These are phyloP conservation scores for Aegilops sharonensis DNA, from an alignment of 176 grass and related monocot species.

Conservation along the genomic window DNA sequence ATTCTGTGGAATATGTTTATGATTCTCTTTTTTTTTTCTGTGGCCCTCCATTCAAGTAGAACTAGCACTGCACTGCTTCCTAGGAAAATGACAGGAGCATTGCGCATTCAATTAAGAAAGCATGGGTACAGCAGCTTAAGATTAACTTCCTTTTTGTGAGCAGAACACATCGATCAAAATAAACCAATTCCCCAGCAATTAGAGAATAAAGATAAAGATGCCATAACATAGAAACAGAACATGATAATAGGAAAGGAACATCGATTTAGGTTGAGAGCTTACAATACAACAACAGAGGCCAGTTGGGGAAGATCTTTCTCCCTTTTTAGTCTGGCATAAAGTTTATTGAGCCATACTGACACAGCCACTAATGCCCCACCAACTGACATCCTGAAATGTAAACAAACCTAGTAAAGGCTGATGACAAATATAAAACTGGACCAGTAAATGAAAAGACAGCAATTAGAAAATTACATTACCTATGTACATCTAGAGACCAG, in stretches of 20 bases:
- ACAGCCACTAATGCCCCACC: constrained; percentile 81
- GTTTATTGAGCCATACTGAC: constrained; percentile 85
- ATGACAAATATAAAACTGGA: not conserved
- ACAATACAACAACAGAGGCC: constrained; percentile 80
- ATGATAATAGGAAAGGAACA: not conserved
- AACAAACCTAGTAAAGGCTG: constrained; percentile 14
- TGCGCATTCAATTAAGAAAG: not conserved
- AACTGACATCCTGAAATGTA: constrained; percentile 78
- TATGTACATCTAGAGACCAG: constrained; percentile 93
- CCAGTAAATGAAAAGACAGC: not conserved
- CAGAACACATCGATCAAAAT: not conserved
- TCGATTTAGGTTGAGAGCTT: constrained; percentile 33
- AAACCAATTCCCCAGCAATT: not conserved
- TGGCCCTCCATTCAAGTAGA: not conserved
- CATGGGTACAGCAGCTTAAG: not conserved
- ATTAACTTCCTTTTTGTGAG: not conserved
- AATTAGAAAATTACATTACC: constrained; percentile 44
- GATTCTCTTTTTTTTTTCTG: not conserved
- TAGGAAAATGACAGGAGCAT: not conserved
- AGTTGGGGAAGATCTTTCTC: constrained; percentile 77
- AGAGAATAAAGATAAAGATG: not conserved
- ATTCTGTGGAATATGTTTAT: not conserved
- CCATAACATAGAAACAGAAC: not conserved
- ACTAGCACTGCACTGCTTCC: not conserved
- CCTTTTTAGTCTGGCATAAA: constrained; percentile 58